Evolutionary conservation across 495 filamentous ascomycete genomes (phyloP), one percentile per base, ranked within the genome.

Genomic region (Terfezia claveryi): DNA sequence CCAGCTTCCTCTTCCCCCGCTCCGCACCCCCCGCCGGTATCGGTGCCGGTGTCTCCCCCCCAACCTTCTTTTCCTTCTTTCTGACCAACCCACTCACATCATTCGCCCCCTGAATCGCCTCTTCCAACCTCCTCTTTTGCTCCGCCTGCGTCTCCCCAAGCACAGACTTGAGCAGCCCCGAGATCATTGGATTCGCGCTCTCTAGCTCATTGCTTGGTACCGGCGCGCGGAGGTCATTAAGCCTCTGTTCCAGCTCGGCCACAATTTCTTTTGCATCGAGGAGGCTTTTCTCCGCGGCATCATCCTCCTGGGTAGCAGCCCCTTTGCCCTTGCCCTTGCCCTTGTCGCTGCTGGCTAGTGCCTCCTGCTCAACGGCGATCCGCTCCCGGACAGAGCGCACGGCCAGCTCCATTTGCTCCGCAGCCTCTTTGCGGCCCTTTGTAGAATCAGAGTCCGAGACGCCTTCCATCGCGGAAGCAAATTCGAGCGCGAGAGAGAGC

Each of bases 401-500:
- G 8, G 88, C 87, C 38, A 72, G 76, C 68, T 93, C 81, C 71
- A 95, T 80, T 56, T 91, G 80, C 51, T 65, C 66, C 0, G 78
- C 83, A 9, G 87, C 85, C 60, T 88, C 84, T 55, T 79, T 76
- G 59, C 87, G 76, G 66, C 89, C 73, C 52, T 62, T 70, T 11
- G 61, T 68, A 56, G 84, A 74, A 63, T 92, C 83, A 7, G 81
- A 69, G 7, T 67, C 57, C 44, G 67, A 58, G 8, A 70, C 71
- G 20, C 67, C 62, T 20, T 66, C 60, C 9, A 59, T 61, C 4
- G 61, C 58, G 36, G 58, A 62, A 10, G 83, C 81, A 59, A 96
- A 96, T 67, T 99, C 91, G 17, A 96, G 77, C 0, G 91, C 92
- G 46, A 99, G 79, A 2, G 92, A 94, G 49, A 96, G 78, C 67